Evolutionary conservation across 2,329 filamentous ascomycete species (phyloP), one percentile per base, ranked within the genome.

Genomic region (Zymoseptoria brevis): DNA sequence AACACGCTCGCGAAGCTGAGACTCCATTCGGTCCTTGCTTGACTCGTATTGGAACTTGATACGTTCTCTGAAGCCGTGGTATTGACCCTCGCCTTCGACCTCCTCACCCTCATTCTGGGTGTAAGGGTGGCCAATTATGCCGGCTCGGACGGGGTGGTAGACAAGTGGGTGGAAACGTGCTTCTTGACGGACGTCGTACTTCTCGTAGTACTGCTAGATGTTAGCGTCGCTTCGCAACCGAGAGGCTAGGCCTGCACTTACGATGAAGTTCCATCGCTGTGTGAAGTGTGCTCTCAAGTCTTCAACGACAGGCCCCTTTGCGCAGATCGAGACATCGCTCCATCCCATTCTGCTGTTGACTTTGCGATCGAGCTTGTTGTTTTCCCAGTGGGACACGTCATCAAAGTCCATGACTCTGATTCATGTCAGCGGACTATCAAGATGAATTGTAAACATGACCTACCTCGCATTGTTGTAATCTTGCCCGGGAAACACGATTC

Each of bases 241-340:
- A 29, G 2, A 8, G 8, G 26, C 26, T 2, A 29, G 26, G 7
- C 1, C 8, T 8, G 26, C 26, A 8, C 26, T 8, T 8, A 29
- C 26, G 64, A 96, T 92, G 71, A 89, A 95, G 75, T 96, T 96
- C 90, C 92, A 96, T 67, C 91, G 80, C 69, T 96, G 87, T 1
- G 85, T 81, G 68, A 96, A 96, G 72, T 96, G 90, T 4, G 83
- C 81, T 30, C 85, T 79, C 30, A 96, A 78, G 72, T 89, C 90
- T 62, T 87, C 79, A 0, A 93, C 86, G 8, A 90, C 87, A 0
- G 86, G 86, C 0, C 91, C 91, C 13, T 81, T 81, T 59, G 96
- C 73, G 66, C 85, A 90, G 58, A 96, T 79, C 9, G 88, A 86
- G 60, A 96, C 83, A 73, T 96, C 92, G 13, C 88, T 90, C 92